Base-by-base conservation (phyloP, 2,329 filamentous ascomycete species). In the Chalara sp. region DNA sequence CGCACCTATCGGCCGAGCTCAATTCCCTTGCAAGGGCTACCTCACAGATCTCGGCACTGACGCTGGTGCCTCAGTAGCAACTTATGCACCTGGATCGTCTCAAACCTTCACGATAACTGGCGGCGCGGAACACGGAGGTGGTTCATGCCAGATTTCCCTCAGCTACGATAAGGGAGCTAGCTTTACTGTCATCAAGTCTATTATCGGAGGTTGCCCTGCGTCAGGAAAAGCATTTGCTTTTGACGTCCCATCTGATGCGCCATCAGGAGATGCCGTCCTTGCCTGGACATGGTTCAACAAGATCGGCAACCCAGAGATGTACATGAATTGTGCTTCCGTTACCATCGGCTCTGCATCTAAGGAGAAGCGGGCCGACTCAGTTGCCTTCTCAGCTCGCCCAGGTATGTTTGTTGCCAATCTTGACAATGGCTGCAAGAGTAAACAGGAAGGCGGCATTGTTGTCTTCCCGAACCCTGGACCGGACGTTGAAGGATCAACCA, bases 241-340 rank as follows among this genome's bases (percentile, higher is more conserved):
- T 50, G 59, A 54, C 5, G 49, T 65, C 31, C 63, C 64, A 4
- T 55, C 58, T 0, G 63, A 66, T 45, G 57, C 56, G 12, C 53
- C 53, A 28, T 58, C 58, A 6, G 28, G 28, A 1, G 59, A 61
- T 1, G 39, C 54, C 46, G 37, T 65, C 5, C 62, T 65, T 21
- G 59, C 58, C 0, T 66, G 81, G 82, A 77, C 74, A 5, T 79
- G 76, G 76, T 79, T 78, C 63, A 81, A 81, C 63, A 70, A 72
- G 52, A 60, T 78, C 29, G 80, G 80, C 3, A 83, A 83, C 58
- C 72, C 80, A 13, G 81, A 84, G 58, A 81, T 82, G 72, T 86
- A 86, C 69, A 82, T 83, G 79, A 80, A 83, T 62, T 85, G 81
- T 56, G 81, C 80, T 0, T 71, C 73, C 7, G 74, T 83, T 35